These are phyloP conservation scores for Phytophthora ramorum DNA, from an alignment of 352 stramenopile species.

Conservation along the genomic window DNA sequence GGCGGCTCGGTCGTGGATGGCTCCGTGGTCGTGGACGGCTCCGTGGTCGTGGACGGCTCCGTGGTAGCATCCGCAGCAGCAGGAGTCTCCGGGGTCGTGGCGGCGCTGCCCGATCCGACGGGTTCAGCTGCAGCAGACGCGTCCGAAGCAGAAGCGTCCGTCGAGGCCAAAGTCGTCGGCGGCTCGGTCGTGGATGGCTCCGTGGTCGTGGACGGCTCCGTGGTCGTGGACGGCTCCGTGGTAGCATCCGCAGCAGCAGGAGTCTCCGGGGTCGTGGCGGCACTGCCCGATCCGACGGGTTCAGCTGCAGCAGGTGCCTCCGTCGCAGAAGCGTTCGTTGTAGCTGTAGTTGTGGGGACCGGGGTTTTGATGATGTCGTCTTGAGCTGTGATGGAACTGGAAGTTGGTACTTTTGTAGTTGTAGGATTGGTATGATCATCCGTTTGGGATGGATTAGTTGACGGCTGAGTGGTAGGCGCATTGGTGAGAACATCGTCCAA, in stretches of 20 bases:
- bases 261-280: not conserved
- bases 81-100: too few species aligned
- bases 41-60: not conserved
- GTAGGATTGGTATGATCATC: not conserved
- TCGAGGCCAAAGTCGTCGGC: too few species aligned
- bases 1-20: not conserved
- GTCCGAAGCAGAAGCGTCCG: too few species aligned
- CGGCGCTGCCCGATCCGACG: too few species aligned
- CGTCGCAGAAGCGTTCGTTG: not conserved
- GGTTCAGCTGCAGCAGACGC: too few species aligned
- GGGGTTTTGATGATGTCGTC: not conserved
- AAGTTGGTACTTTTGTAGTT: not conserved
- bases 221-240: slow-evolving; percentile 4
- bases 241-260: slow-evolving; percentile 1
- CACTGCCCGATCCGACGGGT: not conserved
- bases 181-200: not conserved
- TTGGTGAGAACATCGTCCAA: slow-evolving; percentile 3
- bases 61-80: not conserved
- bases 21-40: not conserved
- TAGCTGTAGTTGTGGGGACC: not conserved
- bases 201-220: not conserved
- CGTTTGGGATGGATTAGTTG: not conserved
- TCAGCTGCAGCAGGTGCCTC: not conserved
- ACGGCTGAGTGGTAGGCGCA: not conserved
- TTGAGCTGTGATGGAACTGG: not conserved